Base-by-base conservation (phyloP, 305 asterid genomes). In the Rubia peregrina region DNA sequence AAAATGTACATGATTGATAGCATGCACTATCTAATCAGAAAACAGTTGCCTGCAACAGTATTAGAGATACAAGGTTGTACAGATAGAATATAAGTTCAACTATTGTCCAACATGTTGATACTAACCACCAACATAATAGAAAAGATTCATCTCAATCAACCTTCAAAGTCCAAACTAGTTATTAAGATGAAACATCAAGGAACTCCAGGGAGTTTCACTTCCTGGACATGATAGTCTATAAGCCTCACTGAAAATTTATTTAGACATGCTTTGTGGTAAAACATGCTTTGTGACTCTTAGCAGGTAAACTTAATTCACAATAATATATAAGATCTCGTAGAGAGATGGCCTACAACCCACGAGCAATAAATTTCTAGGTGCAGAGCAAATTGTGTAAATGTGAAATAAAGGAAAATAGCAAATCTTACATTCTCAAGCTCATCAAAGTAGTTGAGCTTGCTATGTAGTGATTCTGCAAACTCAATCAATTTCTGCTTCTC, bases 391-490 rank as follows among this genome's bases (percentile, higher is more conserved):
- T 51, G 65, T 44, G 64, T 53, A 68, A 36, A 49, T 19, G 57
- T 69, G 53, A 49, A 64, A 12, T 26, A 67, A 14, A 53, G 57
- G 33, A 51, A 53, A 60, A 46, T 56, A 24, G 40, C 3, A 74
- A 86, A 81, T 74, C 99, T 87, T 95, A 95, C 99, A 85, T 95
- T 95, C 88, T 95, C 99, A 83, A 95, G 81, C 84, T 95, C 98
- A 85, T 95, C 99, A 11, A 95, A 95, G 88, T 95, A 95, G 81
- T 86, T 91, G 82, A 90, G 97, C 86, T 95, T 95, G 76, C 81
- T 86, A 68, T 94, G 99, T 76, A 95, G 95, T 72, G 98, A 95
- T 80, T 95, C 98, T 69, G 97, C 97, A 81, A 95, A 95, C 80
- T 90, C 95, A 74, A 91, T 85, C 72, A 91, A 82, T 82, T 83